A percentile compares a stretch with the other conserved stretches of the same genome.
Evolutionary conservation across 1,284 basidiomycete species (phyloP).

Genomic region (Cryptococcus sp.): DNA sequence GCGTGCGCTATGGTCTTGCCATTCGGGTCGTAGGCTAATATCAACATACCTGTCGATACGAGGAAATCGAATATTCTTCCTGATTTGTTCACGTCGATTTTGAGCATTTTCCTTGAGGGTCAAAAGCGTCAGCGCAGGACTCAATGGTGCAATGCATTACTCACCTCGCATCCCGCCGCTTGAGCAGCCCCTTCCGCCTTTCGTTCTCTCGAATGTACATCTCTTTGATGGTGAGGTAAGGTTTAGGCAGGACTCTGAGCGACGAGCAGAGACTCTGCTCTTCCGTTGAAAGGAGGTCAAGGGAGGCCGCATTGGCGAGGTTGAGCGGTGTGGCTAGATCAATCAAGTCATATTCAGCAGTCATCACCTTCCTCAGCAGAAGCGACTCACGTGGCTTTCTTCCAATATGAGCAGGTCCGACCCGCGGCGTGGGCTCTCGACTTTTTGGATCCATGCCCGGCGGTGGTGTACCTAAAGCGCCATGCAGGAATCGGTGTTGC

Average conservation of each 20-base stretch:
- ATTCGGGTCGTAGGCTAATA: constrained; percentile 44
- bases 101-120: constrained; percentile 63
- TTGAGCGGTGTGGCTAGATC: constrained; percentile 64
- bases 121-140: background rate
- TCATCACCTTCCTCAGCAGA: constrained; percentile 1
- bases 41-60: constrained; percentile 47
- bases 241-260: constrained; percentile 84
- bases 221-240: constrained; percentile 90
- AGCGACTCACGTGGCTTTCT: constrained; percentile 38
- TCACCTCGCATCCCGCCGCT: constrained; percentile 75
- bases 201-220: constrained; percentile 87
- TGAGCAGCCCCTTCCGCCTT: constrained; percentile 79
- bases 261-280: constrained; percentile 87
- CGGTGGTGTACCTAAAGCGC: constrained; percentile 27
- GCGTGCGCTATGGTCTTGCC: constrained; percentile 32
- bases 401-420: constrained; percentile 22
- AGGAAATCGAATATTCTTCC: constrained; percentile 87
- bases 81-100: constrained; percentile 90
- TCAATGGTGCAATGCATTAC: constrained; percentile 1
- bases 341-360: background rate
- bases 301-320: constrained; percentile 77
- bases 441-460: constrained; percentile 27
- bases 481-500: constrained; percentile 48
- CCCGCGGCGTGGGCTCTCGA: constrained; percentile 38
- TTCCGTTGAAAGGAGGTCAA: constrained; percentile 80